Evolutionary conservation across 1,284 basidiomycete genomes (phyloP), one percentile per base, ranked within the genome.

Genomic region (Ceratobasidium sp.): DNA sequence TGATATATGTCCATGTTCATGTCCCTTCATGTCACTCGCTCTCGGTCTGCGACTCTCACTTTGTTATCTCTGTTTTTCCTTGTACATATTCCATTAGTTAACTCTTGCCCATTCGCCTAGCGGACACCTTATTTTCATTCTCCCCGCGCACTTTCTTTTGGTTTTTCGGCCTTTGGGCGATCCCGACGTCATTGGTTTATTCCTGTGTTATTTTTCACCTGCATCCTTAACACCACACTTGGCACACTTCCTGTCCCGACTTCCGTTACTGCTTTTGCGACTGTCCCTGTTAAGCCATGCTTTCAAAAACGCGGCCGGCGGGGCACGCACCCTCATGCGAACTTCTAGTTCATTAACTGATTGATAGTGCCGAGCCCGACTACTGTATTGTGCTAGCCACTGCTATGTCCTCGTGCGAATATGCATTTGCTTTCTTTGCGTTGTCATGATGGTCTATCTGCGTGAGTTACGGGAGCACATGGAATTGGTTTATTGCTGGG

Each of bases 311-410:
- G 22, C 41, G 37, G 43, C 59, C 39, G 41, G 41, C 24, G 41
- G 59, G 59, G 59, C 59, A 14, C 59, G 59, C 39, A 37, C 22
- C 37, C 59, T 3, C 59, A 62, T 62, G 59, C 66, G 46, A 65
- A 48, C 63, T 31, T 1, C 54, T 54, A n/a, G 43, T 59, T 59
- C 41, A 59, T 59, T 71, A 16, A 48, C 19, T 39, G 53, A 71
- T 59, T 71, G 51, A 48, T 53, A 58, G 49, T 41, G 66, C 66
- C 66, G 66, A 58, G 53, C 27, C 27, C 13, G 54, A 59, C 66
- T 48, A 58, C 39, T 71, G 66, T 71, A 71, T 71, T 71, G 66
- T 71, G 66, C 66, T 71, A 71, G 66, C 19, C 66, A 71, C 66
- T 71, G 66, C 66, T 71, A 71, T 59, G 66, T 71, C 66, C 51